phyloP scores from a whole-genome alignment of 371 early-diverging fungal genomes.

The Rhizomucor miehei region DNA sequence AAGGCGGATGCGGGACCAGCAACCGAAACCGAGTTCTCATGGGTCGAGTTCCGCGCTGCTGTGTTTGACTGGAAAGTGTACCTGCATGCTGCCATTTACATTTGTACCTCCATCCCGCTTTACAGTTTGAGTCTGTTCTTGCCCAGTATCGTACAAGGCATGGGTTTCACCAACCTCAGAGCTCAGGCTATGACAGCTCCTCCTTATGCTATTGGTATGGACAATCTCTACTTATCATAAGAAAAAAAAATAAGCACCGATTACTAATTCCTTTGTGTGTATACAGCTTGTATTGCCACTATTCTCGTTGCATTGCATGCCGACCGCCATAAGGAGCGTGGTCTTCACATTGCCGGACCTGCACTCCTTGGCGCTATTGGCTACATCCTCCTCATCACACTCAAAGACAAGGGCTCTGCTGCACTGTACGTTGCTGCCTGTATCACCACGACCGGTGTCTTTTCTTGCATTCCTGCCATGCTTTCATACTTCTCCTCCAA shows the following conservation, averaged over 20 bases:
- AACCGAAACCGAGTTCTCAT: slow-evolving; percentile 55
- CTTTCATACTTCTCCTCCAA: slow-evolving; percentile 63
- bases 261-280: too few species aligned
- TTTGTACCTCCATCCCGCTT: slow-evolving; percentile 63
- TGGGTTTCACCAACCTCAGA: slow-evolving; percentile 54
- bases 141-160: slow-evolving; percentile 67
- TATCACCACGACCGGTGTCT: slow-evolving; percentile 56
- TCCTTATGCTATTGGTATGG: slow-evolving; percentile 15
- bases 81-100: slow-evolving; percentile 53
- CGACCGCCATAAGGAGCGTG: slow-evolving; percentile 61
- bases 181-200: slow-evolving; percentile 48
- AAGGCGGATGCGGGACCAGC: slow-evolving; percentile 58
- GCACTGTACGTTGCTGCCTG: slow-evolving; percentile 51
- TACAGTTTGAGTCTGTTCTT: slow-evolving; percentile 66
- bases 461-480: slow-evolving; percentile 55
- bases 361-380: slow-evolving; percentile 60
- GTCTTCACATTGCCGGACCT: slow-evolving; percentile 60
- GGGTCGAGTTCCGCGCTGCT: slow-evolving; percentile 52
- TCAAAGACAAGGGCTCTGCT: slow-evolving; percentile 16
- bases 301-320: slow-evolving; percentile 61
- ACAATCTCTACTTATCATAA: background rate
- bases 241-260: too few species aligned
- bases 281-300: slow-evolving; percentile 48
- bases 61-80: slow-evolving; percentile 60
- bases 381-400: slow-evolving; percentile 57